Conservation (phyloP, 2,329 filamentous ascomycete genomes). For the Meredithiella fracta region DNA sequence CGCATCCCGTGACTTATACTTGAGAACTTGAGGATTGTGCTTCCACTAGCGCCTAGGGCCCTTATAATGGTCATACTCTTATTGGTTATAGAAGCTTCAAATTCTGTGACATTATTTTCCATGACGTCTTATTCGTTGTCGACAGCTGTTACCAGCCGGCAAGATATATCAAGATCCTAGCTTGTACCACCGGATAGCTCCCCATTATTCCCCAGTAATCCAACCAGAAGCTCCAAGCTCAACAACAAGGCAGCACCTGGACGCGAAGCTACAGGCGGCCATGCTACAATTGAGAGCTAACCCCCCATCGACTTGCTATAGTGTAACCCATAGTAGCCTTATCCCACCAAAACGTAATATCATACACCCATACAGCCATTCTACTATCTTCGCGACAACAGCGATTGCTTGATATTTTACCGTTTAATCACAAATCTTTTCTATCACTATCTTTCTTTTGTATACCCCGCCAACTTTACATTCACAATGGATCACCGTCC, state of each 20-base stretch:
- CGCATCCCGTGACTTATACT: no score
- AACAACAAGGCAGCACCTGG: conserved; percentile 14
- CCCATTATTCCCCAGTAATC: not conserved
- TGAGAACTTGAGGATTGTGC: no score
- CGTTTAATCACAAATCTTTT: not conserved
- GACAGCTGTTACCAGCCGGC: not conserved
- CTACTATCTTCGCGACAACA: not conserved
- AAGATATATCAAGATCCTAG: no score
- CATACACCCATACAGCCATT: not conserved
- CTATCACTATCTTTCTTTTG: not conserved
- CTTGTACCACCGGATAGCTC: not conserved
- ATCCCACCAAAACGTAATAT: not conserved
- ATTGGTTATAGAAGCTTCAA: no score
- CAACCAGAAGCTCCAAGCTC: not conserved
- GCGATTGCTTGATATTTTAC: not conserved
- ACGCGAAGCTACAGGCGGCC: conserved; percentile 14
- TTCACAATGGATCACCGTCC: conserved; percentile 52
- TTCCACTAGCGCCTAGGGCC: no score
- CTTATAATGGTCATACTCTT: no score
- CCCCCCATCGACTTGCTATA: not conserved
- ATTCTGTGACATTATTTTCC: no score
- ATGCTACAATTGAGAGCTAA: not conserved
- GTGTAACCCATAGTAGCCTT: conserved; percentile 5
- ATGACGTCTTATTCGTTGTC: not conserved
- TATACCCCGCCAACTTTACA: conserved; percentile 4